These are phyloP conservation scores for Lagerstroemia speciosa DNA, from an alignment of 345 rosid genomes.

Conservation along the genomic window DNA sequence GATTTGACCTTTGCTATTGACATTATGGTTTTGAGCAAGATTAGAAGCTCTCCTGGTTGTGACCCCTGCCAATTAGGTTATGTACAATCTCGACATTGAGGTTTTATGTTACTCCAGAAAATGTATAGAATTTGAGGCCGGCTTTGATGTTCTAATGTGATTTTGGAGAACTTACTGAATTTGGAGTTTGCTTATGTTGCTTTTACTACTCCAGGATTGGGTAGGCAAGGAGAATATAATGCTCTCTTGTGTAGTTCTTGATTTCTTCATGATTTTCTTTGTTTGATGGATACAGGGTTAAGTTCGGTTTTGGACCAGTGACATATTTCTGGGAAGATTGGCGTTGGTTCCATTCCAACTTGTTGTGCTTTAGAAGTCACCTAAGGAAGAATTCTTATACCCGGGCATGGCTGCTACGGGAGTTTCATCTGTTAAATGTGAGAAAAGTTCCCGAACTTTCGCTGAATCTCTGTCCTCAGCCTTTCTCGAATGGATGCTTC, in stretches of 20 bases:
- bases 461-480: constrained; percentile 52
- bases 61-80: not conserved
- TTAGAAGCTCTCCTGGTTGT: not conserved
- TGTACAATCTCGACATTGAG: not conserved
- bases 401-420: constrained; percentile 38
- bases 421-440: constrained; percentile 33
- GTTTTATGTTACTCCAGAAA: not conserved
- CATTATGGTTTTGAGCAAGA: not conserved
- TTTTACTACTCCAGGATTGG: not conserved
- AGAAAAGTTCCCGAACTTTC: constrained; percentile 29
- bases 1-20: not conserved
- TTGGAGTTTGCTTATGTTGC: not conserved
- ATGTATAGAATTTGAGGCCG: not conserved
- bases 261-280: not conserved
- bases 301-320: constrained; percentile 12
- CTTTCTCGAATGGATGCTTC: constrained; percentile 67
- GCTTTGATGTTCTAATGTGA: not conserved
- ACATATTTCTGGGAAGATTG: constrained; percentile 19
- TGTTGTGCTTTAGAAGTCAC: constrained; percentile 13
- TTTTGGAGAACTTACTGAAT: not conserved
- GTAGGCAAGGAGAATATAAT: not conserved
- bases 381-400: constrained; percentile 4
- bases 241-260: not conserved
- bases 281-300: constrained; percentile 20
- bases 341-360: constrained; percentile 10